A percentile compares a stretch with the other conserved stretches of the same genome.
Conservation (phyloP, 2,329 filamentous ascomycete genomes). For the Hymenoscyphus albidus region DNA sequence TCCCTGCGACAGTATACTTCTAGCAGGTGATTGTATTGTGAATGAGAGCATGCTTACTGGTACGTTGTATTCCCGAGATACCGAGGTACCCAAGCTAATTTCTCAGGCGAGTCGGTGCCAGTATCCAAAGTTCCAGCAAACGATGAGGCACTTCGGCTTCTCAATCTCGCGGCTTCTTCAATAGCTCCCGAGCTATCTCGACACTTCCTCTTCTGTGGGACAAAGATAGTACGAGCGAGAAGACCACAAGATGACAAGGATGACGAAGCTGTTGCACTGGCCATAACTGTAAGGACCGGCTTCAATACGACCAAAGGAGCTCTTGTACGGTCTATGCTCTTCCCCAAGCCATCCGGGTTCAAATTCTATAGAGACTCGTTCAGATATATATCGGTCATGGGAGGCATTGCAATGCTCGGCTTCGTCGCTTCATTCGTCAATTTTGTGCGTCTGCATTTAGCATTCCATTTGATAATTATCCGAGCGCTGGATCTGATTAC, state of each 20-base stretch:
- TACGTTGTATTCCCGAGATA: slow-evolving; percentile 30
- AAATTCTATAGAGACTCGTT: slow-evolving; percentile 98
- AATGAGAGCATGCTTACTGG: slow-evolving; percentile 98
- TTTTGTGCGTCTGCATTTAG: slow-evolving; percentile 78
- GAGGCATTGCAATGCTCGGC: slow-evolving; percentile 74
- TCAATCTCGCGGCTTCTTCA: slow-evolving; percentile 77
- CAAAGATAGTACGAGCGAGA: slow-evolving; percentile 87
- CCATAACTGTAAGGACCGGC: slow-evolving; percentile 87
- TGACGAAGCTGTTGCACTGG: slow-evolving; percentile 85
- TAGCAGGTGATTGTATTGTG: slow-evolving; percentile 94
- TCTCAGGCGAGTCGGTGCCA: slow-evolving; percentile 81
- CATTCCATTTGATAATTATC: slow-evolving; percentile 87
- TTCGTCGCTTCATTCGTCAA: slow-evolving; percentile 92
- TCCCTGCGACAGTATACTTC: slow-evolving; percentile 84
- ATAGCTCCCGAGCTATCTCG: slow-evolving; percentile 79
- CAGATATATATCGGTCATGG: slow-evolving; percentile 97
- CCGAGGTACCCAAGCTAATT: not conserved
- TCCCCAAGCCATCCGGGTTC: slow-evolving; percentile 96
- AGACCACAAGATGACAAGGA: slow-evolving; percentile 81
- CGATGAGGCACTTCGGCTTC: slow-evolving; percentile 69
- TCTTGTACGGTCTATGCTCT: slow-evolving; percentile 94
- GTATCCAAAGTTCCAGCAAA: slow-evolving; percentile 87
- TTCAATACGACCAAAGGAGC: slow-evolving; percentile 98
- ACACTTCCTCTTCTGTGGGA: slow-evolving; percentile 91
- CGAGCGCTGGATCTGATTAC: slow-evolving; percentile 93